Base-by-base conservation (phyloP, 257 asterid species). In the Cynanchum wilfordii region DNA sequence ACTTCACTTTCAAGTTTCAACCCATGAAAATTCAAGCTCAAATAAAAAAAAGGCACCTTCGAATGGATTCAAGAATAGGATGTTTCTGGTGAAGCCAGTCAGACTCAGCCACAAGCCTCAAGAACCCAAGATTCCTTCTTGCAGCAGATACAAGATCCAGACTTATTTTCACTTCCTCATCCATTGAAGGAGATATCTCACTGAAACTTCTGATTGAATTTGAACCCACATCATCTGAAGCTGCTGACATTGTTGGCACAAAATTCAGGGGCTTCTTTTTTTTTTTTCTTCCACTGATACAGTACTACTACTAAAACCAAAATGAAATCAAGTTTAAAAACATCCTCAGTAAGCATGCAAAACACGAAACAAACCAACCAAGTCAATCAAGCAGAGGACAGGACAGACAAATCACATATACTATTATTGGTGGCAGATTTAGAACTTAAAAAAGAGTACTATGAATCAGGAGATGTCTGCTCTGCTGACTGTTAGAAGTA, bases 81-180 rank as follows among this genome's bases (percentile, higher is more conserved):
- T 92, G 68, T 70, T 57, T 76, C 65, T 87, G 84, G 58, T 85
- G 90, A 25, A 91, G 88, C 88, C 91, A 89, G 5, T 64, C 85
- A 66, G 88, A 83, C 49, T 91, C 96, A 10, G 84, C 69, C 38
- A 93, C 90, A 56, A 87, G 81, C 60, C 86, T 87, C n/a, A 93
- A 77, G 67, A 93, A 86, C 52, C 78, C 81, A 62, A 93, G 84
- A 75, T 87, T 89, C 75, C 86, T 84, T 68, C 92, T 83, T 4
- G 96, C 87, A 66, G 96, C 95, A 69, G 98, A 82, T 2, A 89
- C 96, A 78, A 93, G 98, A 87, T 93, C 96, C 20, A 93, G 66
- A 72, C 84, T 73, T 76, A 89, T 66, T 0, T 83, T 78, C 66
- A 85, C 73, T 0, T 90, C 78, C 70, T 78, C 91, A n/a, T 81